Percentiles rank a stretch among this genome's conserved stretches.
These are phyloP conservation scores for Syzygium malaccense DNA, from an alignment of 441 rosid species.

Conservation along the genomic window DNA sequence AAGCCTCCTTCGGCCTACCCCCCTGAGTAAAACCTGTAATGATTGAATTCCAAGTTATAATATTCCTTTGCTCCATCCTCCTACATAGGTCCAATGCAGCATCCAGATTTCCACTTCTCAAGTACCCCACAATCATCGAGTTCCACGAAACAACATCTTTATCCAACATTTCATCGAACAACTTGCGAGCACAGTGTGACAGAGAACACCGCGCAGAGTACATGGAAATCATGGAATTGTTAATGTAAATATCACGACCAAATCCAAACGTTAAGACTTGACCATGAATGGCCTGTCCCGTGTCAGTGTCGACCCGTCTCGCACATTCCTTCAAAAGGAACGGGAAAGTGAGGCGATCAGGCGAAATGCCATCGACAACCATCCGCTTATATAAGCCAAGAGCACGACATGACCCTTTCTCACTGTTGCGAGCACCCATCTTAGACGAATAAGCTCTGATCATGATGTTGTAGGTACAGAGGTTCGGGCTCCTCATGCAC, in stretches of 20 bases:
- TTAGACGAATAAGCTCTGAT: conserved; percentile 42
- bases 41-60: conserved; percentile 50
- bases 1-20: conserved; percentile 38
- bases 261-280: conserved; percentile 31
- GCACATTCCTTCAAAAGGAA: conserved; percentile 47
- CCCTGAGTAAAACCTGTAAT: conserved; percentile 52
- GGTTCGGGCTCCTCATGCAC: conserved; percentile 19
- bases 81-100: conserved; percentile 27
- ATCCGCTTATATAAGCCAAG: conserved; percentile 33
- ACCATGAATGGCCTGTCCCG: conserved; percentile 33
- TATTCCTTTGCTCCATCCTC: conserved; percentile 28
- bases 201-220: conserved; percentile 19
- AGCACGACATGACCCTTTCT: not conserved
- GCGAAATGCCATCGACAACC: conserved; percentile 25
- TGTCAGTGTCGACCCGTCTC: conserved; percentile 7
- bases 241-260: conserved; percentile 27
- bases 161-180: conserved; percentile 46
- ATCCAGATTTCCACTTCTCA: conserved; percentile 41
- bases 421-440: not conserved
- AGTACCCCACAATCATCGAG: conserved; percentile 35
- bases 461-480: conserved; percentile 35
- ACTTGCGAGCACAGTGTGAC: conserved; percentile 20
- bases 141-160: conserved; percentile 61
- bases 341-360: conserved; percentile 47
- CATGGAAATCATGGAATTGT: conserved; percentile 33